Percentiles rank a stretch among this genome's conserved stretches.
phyloP scores from a whole-genome alignment of 495 filamentous ascomycete genomes.

The Aspergillus taichungensis region DNA sequence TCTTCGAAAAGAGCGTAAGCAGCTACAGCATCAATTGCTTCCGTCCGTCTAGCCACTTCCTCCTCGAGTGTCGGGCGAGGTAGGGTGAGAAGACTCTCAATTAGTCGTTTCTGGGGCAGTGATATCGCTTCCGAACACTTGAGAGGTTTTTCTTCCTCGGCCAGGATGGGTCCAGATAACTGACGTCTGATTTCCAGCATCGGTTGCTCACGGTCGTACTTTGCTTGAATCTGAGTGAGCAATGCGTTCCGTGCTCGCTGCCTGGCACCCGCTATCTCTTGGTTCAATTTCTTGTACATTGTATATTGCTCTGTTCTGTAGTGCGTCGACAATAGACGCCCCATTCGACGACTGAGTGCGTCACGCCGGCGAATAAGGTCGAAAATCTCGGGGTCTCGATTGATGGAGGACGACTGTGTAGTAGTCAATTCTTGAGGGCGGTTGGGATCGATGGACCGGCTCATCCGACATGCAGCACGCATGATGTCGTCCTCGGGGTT shows the following conservation, averaged over 20 bases:
- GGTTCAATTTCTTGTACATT: constrained; percentile 17
- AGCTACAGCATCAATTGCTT: constrained; percentile 25
- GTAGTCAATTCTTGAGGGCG: constrained; percentile 21
- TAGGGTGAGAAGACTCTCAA: constrained; percentile 23
- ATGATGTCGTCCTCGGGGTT: constrained; percentile 26
- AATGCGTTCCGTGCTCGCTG: constrained; percentile 17
- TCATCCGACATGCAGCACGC: constrained; percentile 22
- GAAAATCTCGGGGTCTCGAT: constrained; percentile 15
- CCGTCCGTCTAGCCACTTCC: constrained; percentile 21
- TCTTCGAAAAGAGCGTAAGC: constrained; percentile 26
- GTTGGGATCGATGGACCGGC: constrained; percentile 23
- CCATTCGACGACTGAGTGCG: constrained; percentile 11
- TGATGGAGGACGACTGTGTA: constrained; percentile 20
- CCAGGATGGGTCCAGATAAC: constrained; percentile 15
- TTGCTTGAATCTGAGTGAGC: constrained; percentile 17
- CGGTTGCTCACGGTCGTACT: constrained; percentile 20
- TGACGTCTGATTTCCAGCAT: constrained; percentile 19
- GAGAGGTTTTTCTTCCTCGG: constrained; percentile 15
- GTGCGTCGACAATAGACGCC: constrained; percentile 11
- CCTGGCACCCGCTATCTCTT: constrained; percentile 14
- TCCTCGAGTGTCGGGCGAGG: constrained; percentile 22
- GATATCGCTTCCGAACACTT: constrained; percentile 15
- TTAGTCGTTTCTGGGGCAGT: constrained; percentile 19
- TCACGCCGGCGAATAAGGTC: constrained; percentile 14
- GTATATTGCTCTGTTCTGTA: constrained; percentile 15